These are phyloP conservation scores for Penicillium sp. DNA, from an alignment of 2,329 filamentous ascomycete genomes.

Conservation along the genomic window DNA sequence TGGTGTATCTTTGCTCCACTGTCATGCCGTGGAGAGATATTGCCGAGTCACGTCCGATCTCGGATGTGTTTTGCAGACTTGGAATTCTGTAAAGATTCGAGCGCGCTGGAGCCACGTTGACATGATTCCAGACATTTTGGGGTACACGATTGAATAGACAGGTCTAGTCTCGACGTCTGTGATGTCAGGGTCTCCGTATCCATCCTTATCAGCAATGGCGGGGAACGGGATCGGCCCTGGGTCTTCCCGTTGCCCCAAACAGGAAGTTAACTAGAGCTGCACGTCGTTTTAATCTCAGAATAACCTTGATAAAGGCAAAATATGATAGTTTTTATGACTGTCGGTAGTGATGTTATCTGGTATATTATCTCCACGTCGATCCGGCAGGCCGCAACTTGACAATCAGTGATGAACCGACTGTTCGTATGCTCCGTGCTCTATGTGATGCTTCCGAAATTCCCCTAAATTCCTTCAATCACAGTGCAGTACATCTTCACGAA, in stretches of 20 bases:
- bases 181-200: background rate
- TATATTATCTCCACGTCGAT: too few relatives aligned
- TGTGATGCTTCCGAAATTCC: too few relatives aligned
- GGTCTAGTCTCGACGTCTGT: background rate
- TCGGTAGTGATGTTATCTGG: background rate
- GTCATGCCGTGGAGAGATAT: background rate
- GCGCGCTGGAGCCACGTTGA: background rate
- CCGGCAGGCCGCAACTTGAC: too few relatives aligned
- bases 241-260: background rate
- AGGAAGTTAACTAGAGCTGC: slow-evolving; percentile 11
- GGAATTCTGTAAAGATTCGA: too few relatives aligned
- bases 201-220: background rate
- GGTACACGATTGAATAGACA: background rate
- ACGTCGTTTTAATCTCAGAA: background rate
- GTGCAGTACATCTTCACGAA: too few relatives aligned
- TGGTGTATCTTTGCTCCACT: too few relatives aligned
- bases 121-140: background rate
- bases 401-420: too few relatives aligned
- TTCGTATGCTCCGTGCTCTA: too few relatives aligned
- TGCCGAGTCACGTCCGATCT: background rate
- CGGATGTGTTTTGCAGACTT: background rate
- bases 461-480: too few relatives aligned
- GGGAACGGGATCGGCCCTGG: background rate
- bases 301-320: too few relatives aligned
- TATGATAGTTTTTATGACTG: background rate